A percentile compares a stretch with the other conserved stretches of the same genome.
These are phyloP conservation scores for Persicaria maculosa DNA, from an alignment of 148 eudicot species.

Conservation along the genomic window DNA sequence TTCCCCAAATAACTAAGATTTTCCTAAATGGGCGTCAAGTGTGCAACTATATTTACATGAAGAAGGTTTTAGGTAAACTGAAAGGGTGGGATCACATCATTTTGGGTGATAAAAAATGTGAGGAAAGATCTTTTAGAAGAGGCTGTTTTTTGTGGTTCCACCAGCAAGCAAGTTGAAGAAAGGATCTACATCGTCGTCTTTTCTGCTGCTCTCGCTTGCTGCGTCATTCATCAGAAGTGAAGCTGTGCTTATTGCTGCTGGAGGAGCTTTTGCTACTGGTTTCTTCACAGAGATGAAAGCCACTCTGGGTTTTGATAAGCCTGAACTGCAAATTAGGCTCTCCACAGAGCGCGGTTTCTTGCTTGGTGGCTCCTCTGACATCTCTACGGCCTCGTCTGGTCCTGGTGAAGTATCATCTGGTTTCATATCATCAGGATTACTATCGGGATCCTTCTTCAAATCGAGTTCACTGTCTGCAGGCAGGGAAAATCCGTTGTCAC, in stretches of 20 bases:
- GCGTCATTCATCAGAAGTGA: conserved; percentile 11
- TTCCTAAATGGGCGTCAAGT: too few relatives aligned
- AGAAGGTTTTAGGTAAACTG: too few relatives aligned
- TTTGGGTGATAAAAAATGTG: too few relatives aligned
- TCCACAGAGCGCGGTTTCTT: conserved; percentile 15
- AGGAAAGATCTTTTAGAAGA: conserved; percentile 19
- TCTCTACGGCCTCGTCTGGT: conserved; percentile 18
- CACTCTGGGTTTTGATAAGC: conserved; percentile 34
- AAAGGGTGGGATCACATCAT: too few relatives aligned
- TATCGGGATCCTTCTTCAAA: conserved; percentile 1
- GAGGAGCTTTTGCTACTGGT: conserved; percentile 23
- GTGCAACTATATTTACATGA: too few relatives aligned
- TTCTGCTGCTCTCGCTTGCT: conserved; percentile 14
- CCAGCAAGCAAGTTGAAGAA: conserved; percentile 37
- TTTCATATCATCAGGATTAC: conserved; percentile 12
- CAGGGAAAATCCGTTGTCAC: background rate
- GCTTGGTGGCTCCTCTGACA: conserved; percentile 11
- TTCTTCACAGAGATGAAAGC: conserved; percentile 58
- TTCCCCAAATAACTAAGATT: too few relatives aligned
- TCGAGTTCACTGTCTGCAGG: conserved; percentile 32
- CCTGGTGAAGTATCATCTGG: conserved; percentile 13
- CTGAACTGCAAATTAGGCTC: conserved; percentile 8
- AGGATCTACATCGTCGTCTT: conserved; percentile 30
- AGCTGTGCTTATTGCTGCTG: conserved; percentile 19
- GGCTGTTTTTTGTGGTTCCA: conserved; percentile 29